phyloP scores from a whole-genome alignment of 805 yeast species.

The Ogataea nakhonphanomensis region DNA sequence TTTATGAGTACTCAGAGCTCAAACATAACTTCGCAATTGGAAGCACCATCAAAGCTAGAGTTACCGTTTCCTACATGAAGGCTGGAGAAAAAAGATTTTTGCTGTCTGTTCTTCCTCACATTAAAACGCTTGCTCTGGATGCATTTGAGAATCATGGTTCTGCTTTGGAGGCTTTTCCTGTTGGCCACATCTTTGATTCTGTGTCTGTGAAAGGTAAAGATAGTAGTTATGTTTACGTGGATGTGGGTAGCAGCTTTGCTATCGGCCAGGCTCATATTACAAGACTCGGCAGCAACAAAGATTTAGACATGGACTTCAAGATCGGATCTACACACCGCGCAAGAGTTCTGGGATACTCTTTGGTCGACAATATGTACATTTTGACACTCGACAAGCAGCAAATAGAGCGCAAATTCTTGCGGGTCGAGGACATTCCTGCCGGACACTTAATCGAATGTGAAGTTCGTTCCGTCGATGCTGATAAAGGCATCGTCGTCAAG shows the following conservation, averaged over 20 bases:
- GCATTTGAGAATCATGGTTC: constrained; percentile 26
- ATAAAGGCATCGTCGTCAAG: constrained; percentile 65
- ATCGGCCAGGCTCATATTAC: constrained; percentile 80
- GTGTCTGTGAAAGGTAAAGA: constrained; percentile 63
- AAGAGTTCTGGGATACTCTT: constrained; percentile 69
- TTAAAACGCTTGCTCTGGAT: constrained; percentile 35
- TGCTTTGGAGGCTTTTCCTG: constrained; percentile 64
- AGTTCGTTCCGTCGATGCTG: constrained; percentile 53
- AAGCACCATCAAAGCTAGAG: constrained; percentile 62
- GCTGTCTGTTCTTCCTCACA: constrained; percentile 60
- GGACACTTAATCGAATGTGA: constrained; percentile 65
- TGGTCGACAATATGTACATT: constrained; percentile 61
- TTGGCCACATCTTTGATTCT: constrained; percentile 65
- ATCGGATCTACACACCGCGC: constrained; percentile 70
- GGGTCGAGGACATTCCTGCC: constrained; percentile 66
- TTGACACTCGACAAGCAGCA: constrained; percentile 67
- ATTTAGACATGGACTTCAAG: constrained; percentile 46
- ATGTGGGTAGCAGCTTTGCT: constrained; percentile 48
- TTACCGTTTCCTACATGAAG: constrained; percentile 51
- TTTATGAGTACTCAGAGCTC: constrained; percentile 41
- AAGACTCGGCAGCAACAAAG: constrained; percentile 50
- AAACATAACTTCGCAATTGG: constrained; percentile 69
- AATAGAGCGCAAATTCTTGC: constrained; percentile 62
- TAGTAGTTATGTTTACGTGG: constrained; percentile 51
- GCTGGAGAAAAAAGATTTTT: constrained; percentile 55